Evolutionary conservation across 305 asterid species (phyloP), one percentile per base, ranked within the genome.

Genomic region (Fraxinus sp.): DNA sequence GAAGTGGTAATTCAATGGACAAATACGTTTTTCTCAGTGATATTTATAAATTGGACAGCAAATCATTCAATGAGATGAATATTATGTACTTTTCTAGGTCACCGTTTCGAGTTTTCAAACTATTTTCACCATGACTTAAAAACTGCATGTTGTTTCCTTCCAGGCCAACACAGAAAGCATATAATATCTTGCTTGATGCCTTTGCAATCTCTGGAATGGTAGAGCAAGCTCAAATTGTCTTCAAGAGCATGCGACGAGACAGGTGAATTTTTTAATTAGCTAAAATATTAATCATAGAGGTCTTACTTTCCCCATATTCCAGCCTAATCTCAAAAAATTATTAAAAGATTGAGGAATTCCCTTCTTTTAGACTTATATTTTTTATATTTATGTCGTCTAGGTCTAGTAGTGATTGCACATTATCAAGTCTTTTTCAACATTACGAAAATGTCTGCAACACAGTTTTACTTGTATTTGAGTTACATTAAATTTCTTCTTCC

Each of bases 241-340:
- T 95, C 89, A 94, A 95, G 91, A 94, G 99, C 94, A 95, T 95
- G 99, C 89, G 98, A 83, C 91, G 98, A 83, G 97, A 95, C 93
- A 90, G 96, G 99, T 94, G 68, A 84, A 52, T 9, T 26, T 6
- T 83, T 46, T 35, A 44, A 33, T 55, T 77, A 32, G 6, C 24
- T 66, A 28, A 52, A 39, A 26, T 68, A 76, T 30, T 32, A 6
- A 9, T 20, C 41, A 4, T 26, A 68, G 16, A 13, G 49, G 44
- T 41, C 44, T 30, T 62, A 33, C 52, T 24, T 35, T 77, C 22
- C 76, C 33, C 79, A 11, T 84, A 77, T 85, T 83, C 75, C n/a
- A 3, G 57, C 78, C 66, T n/a, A 44, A 57, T 78, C 59, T 84
- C 74, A 46, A 72, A 76, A 76, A 22, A 24, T 37, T 68, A 81